Conservation (phyloP, 306 rosid species). For the peach (Prunus persica) region Prunus_persica_NCBIv2 NC_034016.1:18267001-18267500, state of each 20-base stretch:
- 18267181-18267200: slow-evolving; percentile 59
- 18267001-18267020: no score
- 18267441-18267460: slow-evolving; percentile 42
- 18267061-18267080: no score
- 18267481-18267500: slow-evolving; percentile 68
- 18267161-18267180: slow-evolving; percentile 73
- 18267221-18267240: slow-evolving; percentile 53
- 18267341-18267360: no score
- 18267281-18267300: background rate
- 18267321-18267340: no score
- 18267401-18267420: slow-evolving; percentile 47
- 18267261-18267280: background rate
- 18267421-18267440: slow-evolving; percentile 67
- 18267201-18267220: slow-evolving; percentile 48
- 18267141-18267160: slow-evolving; percentile 68
- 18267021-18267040: no score
- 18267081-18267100: no score
- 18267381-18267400: no score
- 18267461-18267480: slow-evolving; percentile 41
- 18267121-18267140: slow-evolving; percentile 48
- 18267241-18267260: slow-evolving; percentile 52
- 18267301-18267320: background rate
- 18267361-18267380: no score
- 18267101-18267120: slow-evolving; percentile 5
- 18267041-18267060: no score